Base-by-base conservation (phyloP, 257 asterid species). In the Nicotiana attenuata region DNA sequence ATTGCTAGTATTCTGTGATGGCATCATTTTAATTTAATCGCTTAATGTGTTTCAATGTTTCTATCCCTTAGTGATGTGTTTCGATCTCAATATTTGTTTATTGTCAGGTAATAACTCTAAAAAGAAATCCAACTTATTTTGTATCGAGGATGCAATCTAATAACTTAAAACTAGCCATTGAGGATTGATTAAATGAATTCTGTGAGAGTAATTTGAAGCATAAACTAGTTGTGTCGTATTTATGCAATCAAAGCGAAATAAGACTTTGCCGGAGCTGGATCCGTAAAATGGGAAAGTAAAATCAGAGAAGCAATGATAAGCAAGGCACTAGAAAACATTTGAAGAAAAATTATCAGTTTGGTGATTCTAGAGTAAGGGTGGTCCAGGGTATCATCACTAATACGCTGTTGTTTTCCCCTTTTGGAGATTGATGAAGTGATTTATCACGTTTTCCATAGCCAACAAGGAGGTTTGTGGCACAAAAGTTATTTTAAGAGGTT, bases 371-470 rank as follows among this genome's bases (percentile, higher is more conserved):
- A 47, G 41, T 24, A 22, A 73, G 26, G 61, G 22, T 47, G 29
- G 38, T n/a, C 59, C 17, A n/a, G 11, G 61, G 13, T 20, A 71
- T 45, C 19, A 45, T 71, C 20, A 5, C 14, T 45, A 13, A 22
- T 45, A 7, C 13, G 0, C 38, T 47, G 61, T 14, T 73, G 22
- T 10, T 41, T 47, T 73, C 38, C 38, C 24, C 61, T 24, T 71
- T 73, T 73, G 41, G 61, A 73, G 79, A 47, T 73, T 47, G 38
- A 14, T 73, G 41, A 73, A 73, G 41, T 73, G 79, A 47, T 73
- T 20, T 73, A 73, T 47, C 64, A 57, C 8, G 64, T 73, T 0
- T 47, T 56, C 20, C 61, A 56, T 15, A 56, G 4, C 38, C 61
- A 20, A 73, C 61, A 47, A 71, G 7, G 60, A 14, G 41, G 38